Evolutionary conservation across 2,329 filamentous ascomycete genomes (phyloP), one percentile per base, ranked within the genome.

Genomic region (Geoglossum cookeanum): DNA sequence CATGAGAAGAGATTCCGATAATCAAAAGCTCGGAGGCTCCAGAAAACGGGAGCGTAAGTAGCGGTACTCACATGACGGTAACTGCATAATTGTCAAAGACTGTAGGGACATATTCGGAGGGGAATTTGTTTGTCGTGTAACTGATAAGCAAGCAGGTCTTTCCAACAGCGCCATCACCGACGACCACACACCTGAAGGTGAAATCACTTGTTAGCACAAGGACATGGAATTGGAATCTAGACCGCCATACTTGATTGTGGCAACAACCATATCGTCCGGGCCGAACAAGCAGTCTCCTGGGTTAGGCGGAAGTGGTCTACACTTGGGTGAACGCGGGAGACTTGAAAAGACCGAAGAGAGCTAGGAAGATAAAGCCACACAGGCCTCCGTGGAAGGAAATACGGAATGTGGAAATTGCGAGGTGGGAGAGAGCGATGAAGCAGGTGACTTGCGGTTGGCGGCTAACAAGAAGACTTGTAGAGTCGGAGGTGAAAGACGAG

Each of bases 61-160:
- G 22, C 22, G 65, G 60, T 58, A 84, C 89, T 83, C 79, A 96
- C 92, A 98, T 98, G 64, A 98, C 92, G 63, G 92, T 98, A 70
- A 98, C 92, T 59, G 92, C 92, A 79, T 98, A 98, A 75, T 98
- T 98, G 73, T 98, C 92, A 72, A 98, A 98, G 62, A 98, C 92
- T 33, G 92, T 98, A 56, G 92, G 92, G 59, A 98, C 92, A 72
- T 98, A 98, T 90, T 98, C 92, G 67, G 90, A 96, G 39, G 92
- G 92, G 72, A 98, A 98, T 68, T 97, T 97, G 79, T 98, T 98
- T 62, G 92, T 98, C 63, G 92, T 98, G 75, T 98, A 98, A 71
- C 88, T 94, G 75, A 98, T 98, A 69, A 98, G 82, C 63, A 98
- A 82, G 75, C 92, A 98, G 64, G 92, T 98, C 79, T 98, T 98